Base-by-base conservation (phyloP, 495 filamentous ascomycete genomes). In the Penicillium nucicola region DNA sequence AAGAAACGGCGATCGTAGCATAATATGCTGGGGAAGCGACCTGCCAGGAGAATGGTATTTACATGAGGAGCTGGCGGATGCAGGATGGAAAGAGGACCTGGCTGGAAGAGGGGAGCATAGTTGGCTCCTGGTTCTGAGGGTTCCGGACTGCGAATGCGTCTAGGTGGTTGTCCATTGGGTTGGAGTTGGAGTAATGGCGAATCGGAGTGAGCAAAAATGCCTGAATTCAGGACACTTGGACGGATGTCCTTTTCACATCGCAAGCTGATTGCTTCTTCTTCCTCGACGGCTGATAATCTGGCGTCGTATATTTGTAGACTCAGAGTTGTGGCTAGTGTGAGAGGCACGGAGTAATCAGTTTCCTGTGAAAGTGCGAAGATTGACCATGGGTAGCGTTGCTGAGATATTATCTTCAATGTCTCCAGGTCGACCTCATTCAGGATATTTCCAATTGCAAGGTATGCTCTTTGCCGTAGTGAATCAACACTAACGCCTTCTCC, bases 1-100 rank as follows among this genome's bases (percentile, higher is more conserved):
- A 96, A 96, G 67, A 80, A 89, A 36, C 91, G 84, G 15, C 90
- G 82, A 60, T 96, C 90, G 65, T 96, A 97, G 55, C 86, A 86
- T 5, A 97, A 72, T 54, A 97, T 89, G 65, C 84, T 92, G 10
- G 90, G 87, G 65, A 97, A 97, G 20, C 92, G 84, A 10, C 92
- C 92, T 0, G 87, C 91, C 28, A 97, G 59, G 22, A 75, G 63
- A 30, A 77, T 74, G 1, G 70, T 67, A 42, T 76, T 75, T 28
- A 73, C 66, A 54, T 76, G 68, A 1, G 81, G 79, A 17, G 70
- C 74, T 20, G 82, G 82, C 11, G 87, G 75, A 62, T 95, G 90
- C 13, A 93, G 75, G 55, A 97, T 92, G 33, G 84, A 88, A 17
- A 93, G 74, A 14, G 92, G 90, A 0, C 87, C 84, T 2, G 91